Conservation (phyloP, 257 asterid species). For the Solanum chiquidenum region DNA sequence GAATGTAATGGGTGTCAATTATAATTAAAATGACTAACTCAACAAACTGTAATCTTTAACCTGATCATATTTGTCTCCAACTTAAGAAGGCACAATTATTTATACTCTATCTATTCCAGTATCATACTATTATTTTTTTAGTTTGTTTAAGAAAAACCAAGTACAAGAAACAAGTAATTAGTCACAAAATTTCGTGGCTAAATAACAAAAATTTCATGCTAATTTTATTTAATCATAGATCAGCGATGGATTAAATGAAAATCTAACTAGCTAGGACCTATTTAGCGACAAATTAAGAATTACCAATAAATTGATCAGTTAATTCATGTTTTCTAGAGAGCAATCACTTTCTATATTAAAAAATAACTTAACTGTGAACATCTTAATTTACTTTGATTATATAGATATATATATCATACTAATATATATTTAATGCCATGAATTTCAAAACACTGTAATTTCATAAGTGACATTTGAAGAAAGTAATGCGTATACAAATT, state of each 20-base stretch:
- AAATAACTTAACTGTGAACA: neutral
- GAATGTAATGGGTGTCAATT: neutral
- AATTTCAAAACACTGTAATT: neutral
- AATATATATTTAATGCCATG: neutral
- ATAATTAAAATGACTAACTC: neutral
- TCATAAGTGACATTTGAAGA: fast-evolving
- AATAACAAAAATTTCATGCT: no score
- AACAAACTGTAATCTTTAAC: neutral
- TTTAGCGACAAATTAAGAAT: neutral
- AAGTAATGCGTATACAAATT: neutral
- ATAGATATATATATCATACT: no score
- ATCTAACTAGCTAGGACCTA: neutral
- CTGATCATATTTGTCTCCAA: neutral
- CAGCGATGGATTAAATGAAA: neutral
- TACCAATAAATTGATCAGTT: neutral
- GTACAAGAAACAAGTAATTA: neutral
- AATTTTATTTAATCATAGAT: no score
- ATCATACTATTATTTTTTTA: neutral
- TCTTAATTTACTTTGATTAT: neutral
- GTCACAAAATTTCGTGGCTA: neutral
- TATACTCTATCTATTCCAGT: neutral
- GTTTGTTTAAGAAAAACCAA: neutral
- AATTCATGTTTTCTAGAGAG: neutral
- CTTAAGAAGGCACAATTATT: neutral
- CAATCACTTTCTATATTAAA: neutral